A percentile compares a stretch with the other conserved stretches of the same genome.
Evolutionary conservation across 2,329 filamentous ascomycete genomes (phyloP).

Genomic region (Venturia effusa): DNA sequence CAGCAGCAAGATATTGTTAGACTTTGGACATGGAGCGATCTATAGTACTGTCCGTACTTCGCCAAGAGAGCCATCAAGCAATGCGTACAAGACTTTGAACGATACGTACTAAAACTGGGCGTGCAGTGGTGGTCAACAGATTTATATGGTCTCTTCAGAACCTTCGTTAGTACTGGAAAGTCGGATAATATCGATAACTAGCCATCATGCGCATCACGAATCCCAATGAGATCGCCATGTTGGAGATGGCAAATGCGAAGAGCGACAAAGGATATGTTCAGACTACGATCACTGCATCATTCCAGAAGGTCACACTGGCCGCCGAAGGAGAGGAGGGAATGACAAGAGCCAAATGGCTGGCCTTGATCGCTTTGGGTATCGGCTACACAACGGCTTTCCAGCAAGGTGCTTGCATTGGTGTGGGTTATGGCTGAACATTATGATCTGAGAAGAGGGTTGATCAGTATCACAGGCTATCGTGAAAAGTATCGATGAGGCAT

Average conservation of each 20-base stretch:
- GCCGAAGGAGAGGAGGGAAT: not conserved
- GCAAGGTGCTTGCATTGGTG: conserved; percentile 10
- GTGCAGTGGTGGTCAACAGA: not conserved
- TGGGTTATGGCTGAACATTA: not conserved
- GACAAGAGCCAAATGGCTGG: conserved; percentile 5
- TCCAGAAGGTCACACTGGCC: not conserved
- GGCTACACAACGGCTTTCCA: conserved; percentile 12
- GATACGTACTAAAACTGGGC: not conserved
- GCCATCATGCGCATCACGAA: not conserved
- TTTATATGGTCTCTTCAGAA: not conserved
- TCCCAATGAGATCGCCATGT: not conserved
- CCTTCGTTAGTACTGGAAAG: not conserved
- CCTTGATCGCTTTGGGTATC: conserved; percentile 10
- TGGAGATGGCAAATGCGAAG: not conserved
- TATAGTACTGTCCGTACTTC: not conserved
- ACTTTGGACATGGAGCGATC: not conserved
- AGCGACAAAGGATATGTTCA: not conserved
- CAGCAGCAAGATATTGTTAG: not conserved
- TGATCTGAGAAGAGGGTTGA: not conserved
- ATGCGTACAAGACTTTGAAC: not conserved
- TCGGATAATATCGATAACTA: not conserved
- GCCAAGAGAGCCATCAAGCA: not conserved
- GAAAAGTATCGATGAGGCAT: conserved; percentile 11
- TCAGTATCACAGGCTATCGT: conserved; percentile 3
- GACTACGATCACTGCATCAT: not conserved